phyloP scores from a whole-genome alignment of 2,329 filamentous ascomycete species.

The Lasiodiplodia gonubiensis region DNA sequence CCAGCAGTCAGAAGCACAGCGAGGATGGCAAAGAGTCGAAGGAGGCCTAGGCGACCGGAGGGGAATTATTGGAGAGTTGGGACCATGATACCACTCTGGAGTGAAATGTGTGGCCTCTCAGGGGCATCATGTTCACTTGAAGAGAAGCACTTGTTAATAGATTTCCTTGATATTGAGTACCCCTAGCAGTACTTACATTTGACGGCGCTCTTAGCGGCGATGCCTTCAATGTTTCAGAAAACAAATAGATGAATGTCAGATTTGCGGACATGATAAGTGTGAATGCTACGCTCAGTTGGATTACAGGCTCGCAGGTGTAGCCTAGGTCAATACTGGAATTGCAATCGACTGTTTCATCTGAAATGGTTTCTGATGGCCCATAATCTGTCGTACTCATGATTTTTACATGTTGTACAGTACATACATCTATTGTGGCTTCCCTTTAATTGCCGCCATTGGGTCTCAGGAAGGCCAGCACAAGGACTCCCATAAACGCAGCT shows the following conservation, averaged over 20 bases:
- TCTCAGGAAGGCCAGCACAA: conserved; percentile 12
- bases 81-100: conserved; percentile 1
- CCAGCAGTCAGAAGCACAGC: conserved; percentile 35
- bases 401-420: conserved; percentile 20
- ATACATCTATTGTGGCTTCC: neutral
- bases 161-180: neutral
- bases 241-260: too few species aligned
- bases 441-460: neutral
- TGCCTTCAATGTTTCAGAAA: too few species aligned
- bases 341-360: neutral
- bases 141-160: neutral
- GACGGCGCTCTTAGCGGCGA: neutral
- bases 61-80: neutral
- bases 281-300: neutral
- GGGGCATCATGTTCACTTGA: neutral
- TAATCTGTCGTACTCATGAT: neutral
- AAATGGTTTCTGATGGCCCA: neutral
- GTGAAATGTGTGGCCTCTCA: neutral
- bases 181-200: neutral
- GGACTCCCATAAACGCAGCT: conserved; percentile 39
- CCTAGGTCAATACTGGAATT: neutral
- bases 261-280: neutral
- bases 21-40: conserved; percentile 29
- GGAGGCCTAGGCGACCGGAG: conserved; percentile 15
- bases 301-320: neutral